Evolutionary conservation across 768 basidiomycete genomes (phyloP).

Genomic region (Collybia mongolica): DNA sequence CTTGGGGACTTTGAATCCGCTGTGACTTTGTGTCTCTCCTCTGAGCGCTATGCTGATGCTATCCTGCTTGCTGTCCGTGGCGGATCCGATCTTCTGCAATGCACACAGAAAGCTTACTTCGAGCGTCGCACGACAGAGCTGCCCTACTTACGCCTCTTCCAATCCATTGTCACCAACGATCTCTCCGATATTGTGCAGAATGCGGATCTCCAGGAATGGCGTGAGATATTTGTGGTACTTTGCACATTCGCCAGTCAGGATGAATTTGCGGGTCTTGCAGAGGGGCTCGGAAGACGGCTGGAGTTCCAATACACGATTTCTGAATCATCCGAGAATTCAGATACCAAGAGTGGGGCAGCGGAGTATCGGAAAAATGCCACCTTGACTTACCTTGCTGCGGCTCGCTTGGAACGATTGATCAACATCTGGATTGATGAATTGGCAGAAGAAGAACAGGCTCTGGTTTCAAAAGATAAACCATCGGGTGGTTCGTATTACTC

Average conservation of each 20-base stretch:
- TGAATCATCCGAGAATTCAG: conserved; percentile 46
- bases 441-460: conserved; percentile 72
- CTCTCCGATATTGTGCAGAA: conserved; percentile 94
- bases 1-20: conserved; percentile 95
- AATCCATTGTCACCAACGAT: conserved; percentile 91
- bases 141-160: conserved; percentile 92
- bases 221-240: conserved; percentile 93
- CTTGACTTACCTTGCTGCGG: conserved; percentile 90
- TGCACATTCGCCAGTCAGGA: conserved; percentile 89
- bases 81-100: conserved; percentile 80
- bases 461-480: conserved; percentile 38
- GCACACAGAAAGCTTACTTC: conserved; percentile 93
- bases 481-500: conserved; percentile 62
- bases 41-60: conserved; percentile 91
- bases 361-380: conserved; percentile 84
- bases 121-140: conserved; percentile 70
- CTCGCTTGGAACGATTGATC: conserved; percentile 82
- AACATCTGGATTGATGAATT: conserved; percentile 93
- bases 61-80: conserved; percentile 92
- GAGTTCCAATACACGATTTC: conserved; percentile 78
- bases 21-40: conserved; percentile 86
- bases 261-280: conserved; percentile 85
- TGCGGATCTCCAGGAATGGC: conserved; percentile 92
- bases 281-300: conserved; percentile 87
- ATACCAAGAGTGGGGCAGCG: conserved; percentile 37